Conservation (phyloP, 2,329 filamentous ascomycete species). For the Trichoderma asperellum region DNA sequence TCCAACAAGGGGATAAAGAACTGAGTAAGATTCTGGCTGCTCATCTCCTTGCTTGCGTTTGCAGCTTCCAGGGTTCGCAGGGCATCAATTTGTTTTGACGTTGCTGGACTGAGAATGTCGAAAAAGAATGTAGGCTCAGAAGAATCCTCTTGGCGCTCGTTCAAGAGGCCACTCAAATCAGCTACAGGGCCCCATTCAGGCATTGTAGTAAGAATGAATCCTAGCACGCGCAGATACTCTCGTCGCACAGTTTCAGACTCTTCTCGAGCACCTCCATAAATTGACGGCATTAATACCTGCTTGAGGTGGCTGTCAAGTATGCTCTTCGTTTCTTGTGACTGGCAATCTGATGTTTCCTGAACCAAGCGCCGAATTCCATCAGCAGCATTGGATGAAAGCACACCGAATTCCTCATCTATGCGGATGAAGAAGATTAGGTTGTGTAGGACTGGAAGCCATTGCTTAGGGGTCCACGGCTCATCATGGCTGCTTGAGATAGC, state of each 20-base stretch:
- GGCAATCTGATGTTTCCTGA: constrained; percentile 58
- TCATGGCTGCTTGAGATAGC: constrained; percentile 68
- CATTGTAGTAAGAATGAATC: constrained; percentile 73
- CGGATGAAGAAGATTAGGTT: constrained; percentile 89
- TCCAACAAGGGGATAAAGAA: constrained; percentile 91
- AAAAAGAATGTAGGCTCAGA: constrained; percentile 78
- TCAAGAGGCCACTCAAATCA: constrained; percentile 73
- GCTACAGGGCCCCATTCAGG: constrained; percentile 70
- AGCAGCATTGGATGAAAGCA: constrained; percentile 78
- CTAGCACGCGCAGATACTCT: constrained; percentile 80
- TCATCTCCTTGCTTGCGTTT: constrained; percentile 66
- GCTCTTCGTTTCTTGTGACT: constrained; percentile 40
- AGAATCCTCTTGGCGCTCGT: constrained; percentile 64
- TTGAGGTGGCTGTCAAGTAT: constrained; percentile 63
- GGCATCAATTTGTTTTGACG: constrained; percentile 82
- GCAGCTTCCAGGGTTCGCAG: constrained; percentile 74
- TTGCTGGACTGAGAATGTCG: constrained; percentile 88
- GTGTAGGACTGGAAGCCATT: constrained; percentile 87
- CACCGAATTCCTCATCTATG: constrained; percentile 84
- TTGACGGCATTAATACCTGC: constrained; percentile 70
- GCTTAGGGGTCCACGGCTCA: constrained; percentile 62
- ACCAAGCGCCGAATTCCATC: constrained; percentile 80
- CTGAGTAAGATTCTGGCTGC: constrained; percentile 77
- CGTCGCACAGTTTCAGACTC: constrained; percentile 80
- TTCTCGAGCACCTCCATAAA: constrained; percentile 77